A percentile compares a stretch with the other conserved stretches of the same genome.
These are phyloP conservation scores for Boeremia exigua DNA, from an alignment of 2,329 filamentous ascomycete species.

Conservation along the genomic window DNA sequence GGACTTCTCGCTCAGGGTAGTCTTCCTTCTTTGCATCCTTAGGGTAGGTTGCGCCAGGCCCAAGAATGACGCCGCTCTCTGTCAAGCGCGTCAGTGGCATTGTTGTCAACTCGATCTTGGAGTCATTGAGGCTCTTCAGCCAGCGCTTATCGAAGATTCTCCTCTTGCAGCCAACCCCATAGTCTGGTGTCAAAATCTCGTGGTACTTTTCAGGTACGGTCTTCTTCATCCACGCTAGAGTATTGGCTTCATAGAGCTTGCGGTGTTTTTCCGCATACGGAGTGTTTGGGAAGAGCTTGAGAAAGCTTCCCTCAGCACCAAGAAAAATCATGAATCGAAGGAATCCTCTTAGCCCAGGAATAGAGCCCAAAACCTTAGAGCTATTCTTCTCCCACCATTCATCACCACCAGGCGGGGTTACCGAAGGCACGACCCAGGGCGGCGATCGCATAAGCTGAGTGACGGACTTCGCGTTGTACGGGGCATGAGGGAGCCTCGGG, in stretches of 20 bases:
- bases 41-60: conserved; percentile 58
- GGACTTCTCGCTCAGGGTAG: conserved; percentile 50
- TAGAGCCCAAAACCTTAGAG: conserved; percentile 52
- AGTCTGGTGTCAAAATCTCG: conserved; percentile 67
- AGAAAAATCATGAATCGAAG: conserved; percentile 55
- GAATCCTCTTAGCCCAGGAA: conserved; percentile 60
- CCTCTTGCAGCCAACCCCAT: conserved; percentile 68
- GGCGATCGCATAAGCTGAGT: conserved; percentile 65
- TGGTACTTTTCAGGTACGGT: conserved; percentile 65
- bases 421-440: conserved; percentile 60
- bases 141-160: conserved; percentile 66
- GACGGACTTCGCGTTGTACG: conserved; percentile 60
- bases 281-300: conserved; percentile 55
- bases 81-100: conserved; percentile 58
- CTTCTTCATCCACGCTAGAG: conserved; percentile 55
- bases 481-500: conserved; percentile 56
- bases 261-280: conserved; percentile 48
- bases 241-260: conserved; percentile 50
- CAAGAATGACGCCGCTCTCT: conserved; percentile 57
- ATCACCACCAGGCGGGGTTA: conserved; percentile 46
- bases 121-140: conserved; percentile 58
- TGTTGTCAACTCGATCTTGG: conserved; percentile 62
- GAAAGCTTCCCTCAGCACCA: conserved; percentile 53
- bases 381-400: conserved; percentile 56
- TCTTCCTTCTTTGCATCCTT: conserved; percentile 42